Evolutionary conservation across 2,329 filamentous ascomycete species (phyloP).

Genomic region (Colletotrichum australisinense): DNA sequence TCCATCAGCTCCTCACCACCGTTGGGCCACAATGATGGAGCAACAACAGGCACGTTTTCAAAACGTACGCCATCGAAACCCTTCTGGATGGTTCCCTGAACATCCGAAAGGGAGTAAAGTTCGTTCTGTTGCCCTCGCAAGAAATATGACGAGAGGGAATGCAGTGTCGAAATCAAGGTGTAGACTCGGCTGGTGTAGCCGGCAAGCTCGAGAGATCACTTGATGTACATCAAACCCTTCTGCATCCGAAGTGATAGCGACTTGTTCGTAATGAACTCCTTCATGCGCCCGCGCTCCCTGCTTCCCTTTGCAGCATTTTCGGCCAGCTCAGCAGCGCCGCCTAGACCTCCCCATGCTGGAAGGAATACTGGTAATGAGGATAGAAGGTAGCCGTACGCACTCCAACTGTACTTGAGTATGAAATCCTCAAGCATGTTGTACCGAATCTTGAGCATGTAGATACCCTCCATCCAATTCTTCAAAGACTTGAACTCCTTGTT

Average conservation of each 20-base stretch:
- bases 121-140: constrained; percentile 77
- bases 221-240: constrained; percentile 99
- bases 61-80: constrained; percentile 95
- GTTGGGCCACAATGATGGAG: constrained; percentile 86
- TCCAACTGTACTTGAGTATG: constrained; percentile 98
- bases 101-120: constrained; percentile 88
- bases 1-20: constrained; percentile 94
- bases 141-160: no score
- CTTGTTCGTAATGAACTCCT: constrained; percentile 99
- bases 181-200: constrained; percentile 97
- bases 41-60: constrained; percentile 93
- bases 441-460: constrained; percentile 96
- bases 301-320: constrained; percentile 62
- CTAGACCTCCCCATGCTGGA: constrained; percentile 90
- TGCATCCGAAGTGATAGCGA: constrained; percentile 96
- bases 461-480: constrained; percentile 97
- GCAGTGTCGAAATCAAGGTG: constrained; percentile 92
- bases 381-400: constrained; percentile 93
- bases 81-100: constrained; percentile 92
- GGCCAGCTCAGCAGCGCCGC: constrained; percentile 76
- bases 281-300: constrained; percentile 89
- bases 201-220: constrained; percentile 93
- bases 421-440: constrained; percentile 99
- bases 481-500: constrained; percentile 93
- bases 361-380: constrained; percentile 94